Conservation (phyloP, 1,284 basidiomycete species). For the Sanghuangporus sanghuang region DNA sequence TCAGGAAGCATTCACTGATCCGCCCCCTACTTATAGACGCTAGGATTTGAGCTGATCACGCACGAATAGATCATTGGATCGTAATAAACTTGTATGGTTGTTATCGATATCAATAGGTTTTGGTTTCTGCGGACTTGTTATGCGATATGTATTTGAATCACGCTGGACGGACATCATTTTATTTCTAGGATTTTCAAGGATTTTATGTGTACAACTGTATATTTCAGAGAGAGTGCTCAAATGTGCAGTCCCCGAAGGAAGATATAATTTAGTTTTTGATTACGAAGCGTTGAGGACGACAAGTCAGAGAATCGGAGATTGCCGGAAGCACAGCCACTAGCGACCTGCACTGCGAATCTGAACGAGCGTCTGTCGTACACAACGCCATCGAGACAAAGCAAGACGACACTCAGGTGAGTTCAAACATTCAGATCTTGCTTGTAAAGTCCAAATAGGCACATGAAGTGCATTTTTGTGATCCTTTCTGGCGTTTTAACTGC, state of each 20-base stretch:
- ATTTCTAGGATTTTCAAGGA: not conserved
- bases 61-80: too few relatives aligned
- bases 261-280: too few relatives aligned
- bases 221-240: too few relatives aligned
- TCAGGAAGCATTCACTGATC: not conserved
- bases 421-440: not conserved
- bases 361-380: not conserved
- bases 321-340: not conserved
- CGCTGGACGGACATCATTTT: not conserved
- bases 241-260: too few relatives aligned
- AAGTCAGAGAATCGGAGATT: not conserved
- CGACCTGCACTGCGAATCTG: not conserved
- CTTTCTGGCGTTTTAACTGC: constrained; percentile 3
- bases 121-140: not conserved
- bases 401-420: constrained; percentile 4
- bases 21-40: not conserved
- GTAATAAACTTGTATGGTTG: not conserved
- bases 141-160: not conserved
- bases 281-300: too few relatives aligned
- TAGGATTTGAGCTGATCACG: not conserved
- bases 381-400: not conserved
- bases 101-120: not conserved
- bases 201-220: too few relatives aligned
- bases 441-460: not conserved
- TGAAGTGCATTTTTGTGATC: not conserved